A percentile compares a stretch with the other conserved stretches of the same genome.
These are phyloP conservation scores for Aspergillus sclerotioniger DNA, from an alignment of 495 filamentous ascomycete species.

Conservation along the genomic window DNA sequence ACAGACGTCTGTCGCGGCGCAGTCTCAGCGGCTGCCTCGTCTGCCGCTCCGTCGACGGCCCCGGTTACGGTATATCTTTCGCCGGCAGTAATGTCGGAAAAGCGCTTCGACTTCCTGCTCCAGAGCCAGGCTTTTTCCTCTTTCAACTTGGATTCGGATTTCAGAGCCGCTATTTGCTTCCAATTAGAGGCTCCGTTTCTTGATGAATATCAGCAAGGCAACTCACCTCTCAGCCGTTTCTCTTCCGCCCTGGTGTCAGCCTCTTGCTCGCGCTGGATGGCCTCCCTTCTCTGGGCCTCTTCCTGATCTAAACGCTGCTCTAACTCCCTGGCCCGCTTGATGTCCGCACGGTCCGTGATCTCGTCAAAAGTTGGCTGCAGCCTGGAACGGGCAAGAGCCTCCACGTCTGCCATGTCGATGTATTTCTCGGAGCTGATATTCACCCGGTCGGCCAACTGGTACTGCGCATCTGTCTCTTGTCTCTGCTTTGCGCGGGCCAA, in stretches of 20 bases:
- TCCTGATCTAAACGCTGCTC: slow-evolving; percentile 56
- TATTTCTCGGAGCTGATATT: slow-evolving; percentile 79
- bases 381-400: slow-evolving; percentile 72
- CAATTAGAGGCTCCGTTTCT: slow-evolving; percentile 1
- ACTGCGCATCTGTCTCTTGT: slow-evolving; percentile 58
- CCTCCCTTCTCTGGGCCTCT: slow-evolving; percentile 43
- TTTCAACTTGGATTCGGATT: slow-evolving; percentile 23
- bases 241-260: slow-evolving; percentile 51
- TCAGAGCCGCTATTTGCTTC: slow-evolving; percentile 46
- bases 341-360: slow-evolving; percentile 73
- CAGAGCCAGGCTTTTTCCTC: slow-evolving; percentile 30
- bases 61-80: slow-evolving; percentile 7
- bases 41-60: slow-evolving; percentile 6
- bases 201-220: not conserved
- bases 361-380: slow-evolving; percentile 92
- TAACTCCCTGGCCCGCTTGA: slow-evolving; percentile 58
- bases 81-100: not conserved
- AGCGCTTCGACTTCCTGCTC: slow-evolving; percentile 15
- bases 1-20: slow-evolving; percentile 5
- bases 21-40: slow-evolving; percentile 5
- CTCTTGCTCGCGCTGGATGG: slow-evolving; percentile 52
- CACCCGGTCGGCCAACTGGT: slow-evolving; percentile 59
- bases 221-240: slow-evolving; percentile 51
- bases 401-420: slow-evolving; percentile 75
- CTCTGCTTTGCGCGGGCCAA: slow-evolving; percentile 63